phyloP scores from a whole-genome alignment of 805 yeast species.

The Pichia rugopelliculosa region DNA sequence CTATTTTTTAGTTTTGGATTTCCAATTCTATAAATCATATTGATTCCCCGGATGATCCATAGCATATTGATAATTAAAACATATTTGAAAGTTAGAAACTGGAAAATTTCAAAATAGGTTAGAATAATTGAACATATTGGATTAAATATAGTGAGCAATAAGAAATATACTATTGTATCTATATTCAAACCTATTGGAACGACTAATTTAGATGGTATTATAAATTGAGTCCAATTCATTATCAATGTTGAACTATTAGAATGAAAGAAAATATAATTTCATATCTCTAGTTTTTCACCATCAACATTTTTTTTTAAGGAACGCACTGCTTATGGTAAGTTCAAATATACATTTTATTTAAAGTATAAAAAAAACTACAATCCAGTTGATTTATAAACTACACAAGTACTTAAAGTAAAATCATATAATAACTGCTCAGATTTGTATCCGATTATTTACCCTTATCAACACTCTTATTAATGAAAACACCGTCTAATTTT shows the following conservation, averaged over 20 bases:
- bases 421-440: too few relatives aligned
- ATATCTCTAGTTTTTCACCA: too few relatives aligned
- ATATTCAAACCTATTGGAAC: slow-evolving; percentile 7
- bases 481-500: slow-evolving; percentile 61
- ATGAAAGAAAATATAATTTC: not conserved
- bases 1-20: not conserved
- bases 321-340: too few relatives aligned
- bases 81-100: not conserved
- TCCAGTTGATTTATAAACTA: too few relatives aligned
- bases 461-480: slow-evolving; percentile 54
- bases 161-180: slow-evolving; percentile 10
- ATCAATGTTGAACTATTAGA: not conserved
- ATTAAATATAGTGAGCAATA: slow-evolving; percentile 9
- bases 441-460: slow-evolving; percentile 17
- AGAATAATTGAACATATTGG: slow-evolving; percentile 10
- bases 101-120: slow-evolving; percentile 1
- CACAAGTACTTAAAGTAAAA: too few relatives aligned
- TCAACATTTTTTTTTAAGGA: not conserved
- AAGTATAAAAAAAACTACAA: not conserved
- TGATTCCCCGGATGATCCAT: slow-evolving; percentile 16
- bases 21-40: not conserved
- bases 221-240: not conserved
- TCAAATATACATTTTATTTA: too few relatives aligned
- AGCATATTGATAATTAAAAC: not conserved
- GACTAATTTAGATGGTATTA: slow-evolving; percentile 3